Conservation (phyloP, 306 rosid genomes). For the Cercis canadensis region DNA sequence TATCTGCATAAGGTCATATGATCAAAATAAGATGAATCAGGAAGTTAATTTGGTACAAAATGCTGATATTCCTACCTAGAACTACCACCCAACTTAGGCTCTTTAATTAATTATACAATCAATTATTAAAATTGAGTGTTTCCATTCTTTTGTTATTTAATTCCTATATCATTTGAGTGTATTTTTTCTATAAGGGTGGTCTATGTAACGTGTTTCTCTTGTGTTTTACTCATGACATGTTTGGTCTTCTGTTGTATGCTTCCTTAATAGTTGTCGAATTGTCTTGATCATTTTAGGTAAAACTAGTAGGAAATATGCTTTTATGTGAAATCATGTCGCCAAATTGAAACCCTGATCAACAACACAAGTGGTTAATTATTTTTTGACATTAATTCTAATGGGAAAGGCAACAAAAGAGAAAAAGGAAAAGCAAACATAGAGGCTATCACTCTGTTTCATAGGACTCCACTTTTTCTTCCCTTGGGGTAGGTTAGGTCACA, state of each 20-base stretch:
- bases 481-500: too few species aligned
- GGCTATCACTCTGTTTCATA: too few species aligned
- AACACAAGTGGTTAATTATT: too few species aligned
- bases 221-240: constrained; percentile 9
- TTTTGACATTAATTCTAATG: too few species aligned
- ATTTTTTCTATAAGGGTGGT: background rate
- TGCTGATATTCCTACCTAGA: constrained; percentile 15
- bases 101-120: constrained; percentile 6
- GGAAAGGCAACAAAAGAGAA: too few species aligned
- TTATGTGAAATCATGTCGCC: too few species aligned
- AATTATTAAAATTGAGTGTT: background rate
- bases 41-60: constrained; percentile 27
- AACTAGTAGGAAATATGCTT: constrained; percentile 13
- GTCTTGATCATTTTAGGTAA: constrained; percentile 15
- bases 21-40: constrained; percentile 22
- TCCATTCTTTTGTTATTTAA: constrained; percentile 3
- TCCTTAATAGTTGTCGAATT: constrained; percentile 10
- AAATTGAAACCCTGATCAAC: too few species aligned
- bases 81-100: constrained; percentile 23
- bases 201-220: background rate
- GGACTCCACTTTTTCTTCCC: too few species aligned
- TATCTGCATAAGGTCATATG: constrained; percentile 1
- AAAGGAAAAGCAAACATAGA: too few species aligned
- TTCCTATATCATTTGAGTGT: background rate
- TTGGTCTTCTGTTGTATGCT: background rate